Evolutionary conservation across 2,329 filamentous ascomycete species (phyloP).

Genomic region (Ophiostoma tasmaniense): DNA sequence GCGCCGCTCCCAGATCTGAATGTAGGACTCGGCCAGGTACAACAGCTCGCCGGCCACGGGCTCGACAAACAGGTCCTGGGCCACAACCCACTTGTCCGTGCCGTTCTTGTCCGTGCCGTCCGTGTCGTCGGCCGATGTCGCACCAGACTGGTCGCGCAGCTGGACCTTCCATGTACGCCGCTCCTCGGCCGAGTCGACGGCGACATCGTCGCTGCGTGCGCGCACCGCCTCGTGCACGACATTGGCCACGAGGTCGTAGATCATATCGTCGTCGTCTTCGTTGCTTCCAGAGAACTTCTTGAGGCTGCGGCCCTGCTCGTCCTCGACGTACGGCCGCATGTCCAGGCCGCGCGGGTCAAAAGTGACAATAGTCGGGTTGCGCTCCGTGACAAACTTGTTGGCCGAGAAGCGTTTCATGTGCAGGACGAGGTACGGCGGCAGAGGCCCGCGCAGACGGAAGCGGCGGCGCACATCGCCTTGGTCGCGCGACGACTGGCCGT

Average conservation of each 20-base stretch:
- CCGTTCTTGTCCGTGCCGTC: neutral
- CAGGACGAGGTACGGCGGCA: conserved; percentile 85
- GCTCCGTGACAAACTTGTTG: conserved; percentile 93
- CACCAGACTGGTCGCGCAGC: conserved; percentile 65
- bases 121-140: conserved; percentile 32
- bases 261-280: conserved; percentile 89
- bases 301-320: conserved; percentile 44
- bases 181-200: conserved; percentile 73
- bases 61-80: conserved; percentile 90
- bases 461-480: conserved; percentile 80
- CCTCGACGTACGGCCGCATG: conserved; percentile 83
- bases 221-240: conserved; percentile 80
- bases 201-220: conserved; percentile 65
- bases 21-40: conserved; percentile 86
- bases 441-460: conserved; percentile 79
- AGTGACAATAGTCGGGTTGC: conserved; percentile 96
- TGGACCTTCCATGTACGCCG: conserved; percentile 91
- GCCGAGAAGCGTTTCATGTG: conserved; percentile 95
- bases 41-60: conserved; percentile 80
- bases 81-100: conserved; percentile 68
- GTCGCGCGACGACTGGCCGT: conserved; percentile 78
- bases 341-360: conserved; percentile 80
- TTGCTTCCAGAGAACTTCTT: conserved; percentile 38
- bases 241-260: conserved; percentile 94
- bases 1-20: conserved; percentile 92